Base-by-base conservation (phyloP, 805 yeast genomes). In the Starmerella asiatica region DNA sequence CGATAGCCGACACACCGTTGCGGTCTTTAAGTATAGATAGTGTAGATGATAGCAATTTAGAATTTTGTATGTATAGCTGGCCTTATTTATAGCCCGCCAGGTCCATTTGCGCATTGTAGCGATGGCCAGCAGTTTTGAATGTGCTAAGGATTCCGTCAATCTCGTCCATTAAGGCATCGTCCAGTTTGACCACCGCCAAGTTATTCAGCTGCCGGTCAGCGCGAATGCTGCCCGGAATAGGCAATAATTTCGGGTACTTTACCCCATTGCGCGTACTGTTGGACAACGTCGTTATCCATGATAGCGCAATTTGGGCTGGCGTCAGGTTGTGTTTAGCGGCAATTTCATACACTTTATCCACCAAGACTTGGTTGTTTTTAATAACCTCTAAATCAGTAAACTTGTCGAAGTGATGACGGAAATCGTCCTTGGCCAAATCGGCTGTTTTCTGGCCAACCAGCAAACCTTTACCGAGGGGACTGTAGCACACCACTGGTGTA, bases 401-500 rank as follows among this genome's bases (percentile, higher is more conserved):
- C 51, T 77, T 68, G 37, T 75, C 85, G 33, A 74, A 51, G 20
- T 38, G 41, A 14, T 43, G 45, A 48, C 83, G 65, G 39, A 74
- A 42, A 52, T 79, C 88, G 32, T 71, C 76, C 32, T 63, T 63
- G 12, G 75, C 71, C 28, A 79, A 52, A 39, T 72, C 76, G 0
- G 57, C 51, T 17, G 59, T 50, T 5, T 68, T 58, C 26, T 53
- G 46, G 41, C 91, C 93, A 3, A 88, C 76, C 39, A 85, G 65
- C 44, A 77, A 62, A 1, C 94, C 95, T 52, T 81, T 69, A 8
- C 85, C 78, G 40, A 85, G 65, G 23, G 95, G 95, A 23, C 93
- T 79, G 59, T 85, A 85, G 20, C 85, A 81, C 42, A 82, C 64
- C 23, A 82, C 63, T 12, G 91, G 79, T 40, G 85, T 70, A 14